phyloP scores from a whole-genome alignment of 371 early-diverging fungal species.

The Mortierella sp. region DNA sequence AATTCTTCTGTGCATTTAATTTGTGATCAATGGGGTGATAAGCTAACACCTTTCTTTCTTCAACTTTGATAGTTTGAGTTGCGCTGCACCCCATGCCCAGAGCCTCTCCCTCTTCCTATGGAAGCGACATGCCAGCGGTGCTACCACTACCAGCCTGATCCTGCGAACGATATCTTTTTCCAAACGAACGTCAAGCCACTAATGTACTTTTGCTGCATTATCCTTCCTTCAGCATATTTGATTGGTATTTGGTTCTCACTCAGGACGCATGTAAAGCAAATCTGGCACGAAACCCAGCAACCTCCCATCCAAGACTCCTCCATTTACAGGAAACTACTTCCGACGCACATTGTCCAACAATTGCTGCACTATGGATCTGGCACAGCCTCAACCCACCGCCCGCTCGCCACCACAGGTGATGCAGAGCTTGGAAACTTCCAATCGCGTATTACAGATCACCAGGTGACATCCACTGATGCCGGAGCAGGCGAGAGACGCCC shows the following conservation, averaged over 20 bases:
- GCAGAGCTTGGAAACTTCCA: slow-evolving; percentile 36
- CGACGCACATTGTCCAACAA: slow-evolving; percentile 55
- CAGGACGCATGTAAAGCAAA: slow-evolving; percentile 90
- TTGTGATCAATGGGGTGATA: not conserved
- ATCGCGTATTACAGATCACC: slow-evolving; percentile 12
- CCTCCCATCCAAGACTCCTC: slow-evolving; percentile 59
- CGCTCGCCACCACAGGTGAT: not conserved
- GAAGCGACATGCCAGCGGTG: slow-evolving; percentile 71
- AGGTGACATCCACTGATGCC: slow-evolving; percentile 16
- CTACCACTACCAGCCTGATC: slow-evolving; percentile 75
- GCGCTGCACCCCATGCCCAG: slow-evolving; percentile 68
- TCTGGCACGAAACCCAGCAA: slow-evolving; percentile 75
- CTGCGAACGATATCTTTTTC: slow-evolving; percentile 87
- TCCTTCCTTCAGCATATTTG: slow-evolving; percentile 88
- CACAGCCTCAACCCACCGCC: slow-evolving; percentile 10
- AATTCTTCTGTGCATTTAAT: not conserved
- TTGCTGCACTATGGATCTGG: slow-evolving; percentile 49
- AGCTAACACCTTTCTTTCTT: not conserved
- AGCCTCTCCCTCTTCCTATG: slow-evolving; percentile 31
- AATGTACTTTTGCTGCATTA: slow-evolving; percentile 90
- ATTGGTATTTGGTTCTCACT: slow-evolving; percentile 96
- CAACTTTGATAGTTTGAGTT: slow-evolving; percentile 65
- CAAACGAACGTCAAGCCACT: slow-evolving; percentile 84
- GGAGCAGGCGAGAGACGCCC: slow-evolving; percentile 23
- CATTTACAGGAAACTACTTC: slow-evolving; percentile 56